Percentiles rank a stretch among this genome's conserved stretches.
Conservation (phyloP, 345 rosid species). For the Eucalyptus regnans region DNA sequence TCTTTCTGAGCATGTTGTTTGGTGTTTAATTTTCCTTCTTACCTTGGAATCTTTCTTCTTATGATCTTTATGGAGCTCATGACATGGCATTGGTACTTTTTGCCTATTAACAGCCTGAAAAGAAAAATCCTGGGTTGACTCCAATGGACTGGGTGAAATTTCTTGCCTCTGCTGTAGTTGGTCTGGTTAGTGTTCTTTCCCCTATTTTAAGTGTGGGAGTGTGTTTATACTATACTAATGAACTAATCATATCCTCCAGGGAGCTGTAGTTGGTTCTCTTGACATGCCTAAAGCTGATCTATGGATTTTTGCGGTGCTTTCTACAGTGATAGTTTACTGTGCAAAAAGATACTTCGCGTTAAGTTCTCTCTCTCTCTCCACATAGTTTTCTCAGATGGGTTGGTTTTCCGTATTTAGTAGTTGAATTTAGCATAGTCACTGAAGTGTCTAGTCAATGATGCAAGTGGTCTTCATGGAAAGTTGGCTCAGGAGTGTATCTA, state of each 20-base stretch:
- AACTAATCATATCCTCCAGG: constrained; percentile 22
- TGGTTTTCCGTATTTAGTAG: not conserved
- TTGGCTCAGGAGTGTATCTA: not conserved
- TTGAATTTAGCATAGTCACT: not conserved
- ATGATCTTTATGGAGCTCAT: not conserved
- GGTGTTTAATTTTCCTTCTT: not conserved
- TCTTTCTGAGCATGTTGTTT: not conserved
- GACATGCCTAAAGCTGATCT: constrained; percentile 73
- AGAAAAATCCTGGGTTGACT: constrained; percentile 93
- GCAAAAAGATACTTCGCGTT: constrained; percentile 98
- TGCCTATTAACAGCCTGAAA: constrained; percentile 68
- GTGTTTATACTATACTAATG: not conserved
- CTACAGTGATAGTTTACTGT: constrained; percentile 86
- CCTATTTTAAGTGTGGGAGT: not conserved
- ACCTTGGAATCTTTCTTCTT: not conserved
- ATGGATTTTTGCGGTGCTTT: constrained; percentile 73
- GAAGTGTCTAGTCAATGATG: not conserved
- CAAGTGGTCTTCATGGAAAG: not conserved
- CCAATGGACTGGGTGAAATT: constrained; percentile 99
- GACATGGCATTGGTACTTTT: not conserved
- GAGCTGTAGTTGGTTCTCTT: constrained; percentile 66
- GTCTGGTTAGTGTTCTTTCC: constrained; percentile 52
- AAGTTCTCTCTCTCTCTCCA: constrained; percentile 8
- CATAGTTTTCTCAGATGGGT: not conserved
- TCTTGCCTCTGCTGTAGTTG: constrained; percentile 72